A percentile compares a stretch with the other conserved stretches of the same genome.
phyloP scores from a whole-genome alignment of 768 basidiomycete species.

The Mycena maculata region DNA sequence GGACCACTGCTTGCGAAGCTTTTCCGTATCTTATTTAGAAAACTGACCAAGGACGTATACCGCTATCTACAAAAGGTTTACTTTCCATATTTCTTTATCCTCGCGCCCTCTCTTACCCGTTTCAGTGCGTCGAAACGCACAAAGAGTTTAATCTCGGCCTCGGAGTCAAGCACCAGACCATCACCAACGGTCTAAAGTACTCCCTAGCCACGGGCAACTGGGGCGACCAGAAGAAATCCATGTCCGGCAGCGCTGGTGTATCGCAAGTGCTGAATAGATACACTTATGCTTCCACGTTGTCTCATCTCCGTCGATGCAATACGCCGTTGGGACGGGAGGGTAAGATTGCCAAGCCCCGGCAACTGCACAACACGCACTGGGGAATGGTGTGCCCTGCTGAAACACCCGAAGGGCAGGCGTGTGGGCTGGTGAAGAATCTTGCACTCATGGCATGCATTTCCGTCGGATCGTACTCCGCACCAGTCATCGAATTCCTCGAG shows the following conservation, averaged over 20 bases:
- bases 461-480: conserved; percentile 94
- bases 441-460: conserved; percentile 98
- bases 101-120: conserved; percentile 14
- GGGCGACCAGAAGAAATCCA: conserved; percentile 99
- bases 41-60: conserved; percentile 96
- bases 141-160: conserved; percentile 93
- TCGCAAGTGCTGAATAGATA: conserved; percentile 99
- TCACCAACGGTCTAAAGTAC: conserved; percentile 98
- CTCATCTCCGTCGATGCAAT: conserved; percentile 97
- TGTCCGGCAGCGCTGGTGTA: conserved; percentile 97
- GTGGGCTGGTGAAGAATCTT: conserved; percentile 98
- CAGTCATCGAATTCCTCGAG: conserved; percentile 97
- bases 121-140: conserved; percentile 93
- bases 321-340: conserved; percentile 98
- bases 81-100: neutral
- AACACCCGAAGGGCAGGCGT: conserved; percentile 99
- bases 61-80: conserved; percentile 95
- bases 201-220: conserved; percentile 99
- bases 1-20: conserved; percentile 96
- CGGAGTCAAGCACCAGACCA: conserved; percentile 96
- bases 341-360: conserved; percentile 99
- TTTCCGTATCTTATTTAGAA: conserved; percentile 97
- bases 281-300: conserved; percentile 97
- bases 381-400: conserved; percentile 99
- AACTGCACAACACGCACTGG: conserved; percentile 99